Percentiles rank a stretch among this genome's conserved stretches.
Conservation (phyloP, 2,329 filamentous ascomycete species). For the Neopestalotiopsis clavispora region DNA sequence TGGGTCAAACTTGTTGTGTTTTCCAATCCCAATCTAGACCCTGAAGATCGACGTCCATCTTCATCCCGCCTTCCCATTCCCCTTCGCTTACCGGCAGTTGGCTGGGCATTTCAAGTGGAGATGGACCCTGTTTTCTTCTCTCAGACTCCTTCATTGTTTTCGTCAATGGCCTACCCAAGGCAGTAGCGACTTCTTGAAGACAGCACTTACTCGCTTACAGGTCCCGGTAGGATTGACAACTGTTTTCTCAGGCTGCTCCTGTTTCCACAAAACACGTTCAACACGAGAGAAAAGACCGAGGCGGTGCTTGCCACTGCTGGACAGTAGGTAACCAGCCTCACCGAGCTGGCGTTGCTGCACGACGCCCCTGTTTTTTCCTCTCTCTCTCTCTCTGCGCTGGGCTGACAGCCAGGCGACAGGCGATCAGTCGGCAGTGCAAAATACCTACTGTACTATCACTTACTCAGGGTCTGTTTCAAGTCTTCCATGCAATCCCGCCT, state of each 20-base stretch:
- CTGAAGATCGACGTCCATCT: constrained; percentile 4
- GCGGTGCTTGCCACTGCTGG: neutral
- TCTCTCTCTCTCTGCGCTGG: neutral
- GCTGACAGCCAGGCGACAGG: neutral
- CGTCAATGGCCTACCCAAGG: neutral
- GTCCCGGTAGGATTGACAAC: neutral
- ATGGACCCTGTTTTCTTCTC: neutral
- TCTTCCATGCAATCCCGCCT: too few relatives aligned
- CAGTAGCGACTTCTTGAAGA: neutral
- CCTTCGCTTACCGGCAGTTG: neutral
- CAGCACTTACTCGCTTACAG: neutral
- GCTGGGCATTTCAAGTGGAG: neutral
- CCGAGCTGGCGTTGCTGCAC: neutral
- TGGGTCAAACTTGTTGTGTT: neutral
- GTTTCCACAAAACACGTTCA: neutral
- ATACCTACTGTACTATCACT: neutral
- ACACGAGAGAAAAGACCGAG: neutral
- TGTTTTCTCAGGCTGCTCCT: neutral
- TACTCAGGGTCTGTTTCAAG: neutral
- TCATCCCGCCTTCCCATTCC: neutral
- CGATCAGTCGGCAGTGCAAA: neutral
- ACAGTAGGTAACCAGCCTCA: neutral
- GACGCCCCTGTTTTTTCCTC: neutral
- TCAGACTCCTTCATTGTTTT: neutral
- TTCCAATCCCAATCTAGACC: neutral